Percentiles rank a stretch among this genome's conserved stretches.
Conservation (phyloP, 202 grass and related monocot genomes). For the Panicum hallii region DNA sequence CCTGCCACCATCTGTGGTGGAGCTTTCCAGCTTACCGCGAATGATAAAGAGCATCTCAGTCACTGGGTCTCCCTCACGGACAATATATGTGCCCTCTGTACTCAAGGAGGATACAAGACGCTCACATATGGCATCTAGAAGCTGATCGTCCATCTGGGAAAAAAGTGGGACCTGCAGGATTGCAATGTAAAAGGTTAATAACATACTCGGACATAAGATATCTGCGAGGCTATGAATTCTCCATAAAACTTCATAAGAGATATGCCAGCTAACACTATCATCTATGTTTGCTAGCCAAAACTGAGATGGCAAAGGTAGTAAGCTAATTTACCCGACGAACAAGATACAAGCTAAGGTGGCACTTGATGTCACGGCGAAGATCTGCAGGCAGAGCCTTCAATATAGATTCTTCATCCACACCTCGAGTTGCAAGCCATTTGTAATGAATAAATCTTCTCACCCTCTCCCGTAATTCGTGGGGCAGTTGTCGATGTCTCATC, state of each 20-base stretch:
- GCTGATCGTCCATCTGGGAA: slow-evolving; percentile 88
- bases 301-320: background rate
- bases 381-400: slow-evolving; percentile 73
- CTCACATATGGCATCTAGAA: slow-evolving; percentile 91
- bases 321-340: slow-evolving; percentile 76
- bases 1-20: slow-evolving; percentile 90
- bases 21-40: slow-evolving; percentile 92
- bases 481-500: slow-evolving; percentile 94
- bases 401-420: slow-evolving; percentile 91
- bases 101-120: slow-evolving; percentile 88
- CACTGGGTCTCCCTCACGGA: slow-evolving; percentile 93
- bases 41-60: slow-evolving; percentile 97
- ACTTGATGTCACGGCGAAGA: slow-evolving; percentile 91
- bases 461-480: slow-evolving; percentile 64
- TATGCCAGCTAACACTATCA: slow-evolving; percentile 13
- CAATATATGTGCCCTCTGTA: slow-evolving; percentile 87
- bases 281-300: background rate
- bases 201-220: background rate
- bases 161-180: slow-evolving; percentile 82
- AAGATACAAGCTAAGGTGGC: slow-evolving; percentile 86
- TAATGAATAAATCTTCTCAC: slow-evolving; percentile 92
- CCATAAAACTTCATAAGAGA: background rate
- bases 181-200: background rate
- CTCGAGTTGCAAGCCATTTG: slow-evolving; percentile 95
- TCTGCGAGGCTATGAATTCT: background rate